These are phyloP conservation scores for Ophiostoma australiae DNA, from an alignment of 2,329 filamentous ascomycete genomes.

Conservation along the genomic window DNA sequence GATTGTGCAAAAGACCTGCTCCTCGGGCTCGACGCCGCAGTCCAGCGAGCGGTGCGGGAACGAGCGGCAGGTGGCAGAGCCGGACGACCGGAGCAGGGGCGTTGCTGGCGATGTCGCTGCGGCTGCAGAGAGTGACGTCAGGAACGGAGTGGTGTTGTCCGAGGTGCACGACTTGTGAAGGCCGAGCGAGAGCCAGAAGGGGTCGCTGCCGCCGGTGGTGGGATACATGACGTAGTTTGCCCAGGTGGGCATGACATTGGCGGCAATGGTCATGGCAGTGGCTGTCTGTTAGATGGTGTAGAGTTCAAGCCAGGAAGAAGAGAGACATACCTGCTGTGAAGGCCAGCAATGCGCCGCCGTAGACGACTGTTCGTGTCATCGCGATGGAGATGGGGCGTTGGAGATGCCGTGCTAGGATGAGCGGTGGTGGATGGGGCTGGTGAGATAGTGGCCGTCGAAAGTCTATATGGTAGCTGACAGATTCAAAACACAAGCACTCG, in stretches of 20 bases:
- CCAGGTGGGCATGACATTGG: constrained; percentile 68
- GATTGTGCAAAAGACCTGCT: constrained; percentile 73
- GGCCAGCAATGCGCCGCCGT: constrained; percentile 41
- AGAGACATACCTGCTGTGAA: constrained; percentile 40
- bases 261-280: constrained; percentile 64
- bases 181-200: constrained; percentile 60
- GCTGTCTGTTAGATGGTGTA: constrained; percentile 42
- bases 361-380: constrained; percentile 45
- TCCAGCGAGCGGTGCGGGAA: constrained; percentile 63
- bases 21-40: constrained; percentile 57
- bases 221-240: constrained; percentile 53
- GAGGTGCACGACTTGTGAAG: constrained; percentile 77
- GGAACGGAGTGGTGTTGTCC: constrained; percentile 34
- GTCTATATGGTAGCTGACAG: neutral
- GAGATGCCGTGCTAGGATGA: neutral
- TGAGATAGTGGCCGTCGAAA: too few relatives aligned
- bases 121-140: neutral
- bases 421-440: neutral
- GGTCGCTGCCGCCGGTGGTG: constrained; percentile 44
- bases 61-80: constrained; percentile 54
- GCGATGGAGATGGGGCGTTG: neutral
- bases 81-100: constrained; percentile 28
- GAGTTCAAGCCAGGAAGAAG: neutral
- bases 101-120: neutral
- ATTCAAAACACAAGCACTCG: neutral